Base-by-base conservation (phyloP, 257 asterid genomes). In the Hygrophila difformis region DNA sequence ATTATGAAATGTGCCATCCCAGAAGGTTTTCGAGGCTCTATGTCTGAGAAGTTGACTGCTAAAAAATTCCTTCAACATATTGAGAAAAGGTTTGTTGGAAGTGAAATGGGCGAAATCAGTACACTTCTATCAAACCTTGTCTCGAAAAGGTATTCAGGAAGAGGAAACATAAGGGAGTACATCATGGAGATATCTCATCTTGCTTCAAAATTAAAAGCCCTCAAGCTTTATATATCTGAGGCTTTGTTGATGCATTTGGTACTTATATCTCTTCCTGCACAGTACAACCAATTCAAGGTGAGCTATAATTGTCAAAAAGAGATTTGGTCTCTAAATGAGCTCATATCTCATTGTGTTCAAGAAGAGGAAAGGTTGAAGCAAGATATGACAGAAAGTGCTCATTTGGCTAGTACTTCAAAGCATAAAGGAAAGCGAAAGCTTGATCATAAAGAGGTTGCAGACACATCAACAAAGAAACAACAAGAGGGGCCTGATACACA, bases 231-330 rank as follows among this genome's bases (percentile, higher is more conserved):
- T 12, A 2, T 51, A 15, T 14, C 36, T 2, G 36, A 36, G 20
- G 56, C 35, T 18, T 18, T 51, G 22, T 21, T 35, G 0, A 13
- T 51, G 8, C 56, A 51, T 36, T 19, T 49, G 9, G 42, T 49
- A 5, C 6, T 49, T 1, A 36, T 34, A 12, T 49, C 13, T 18
- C 40, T 39, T 22, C 48, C 15, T 38, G 15, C 35, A 38, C 49
- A 39, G 6, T 53, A 21, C 40, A 24, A 35, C 40, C 37, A 51
- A 3, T 51, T 48, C 12, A 29, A 29, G 29, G 47, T 51, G 6
- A 51, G 57, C 15, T 51, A 39, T 8, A 51, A 12, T 23, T 21
- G 23, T 5, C 46, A 51, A 18, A 51, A 39, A 11, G 38, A 51
- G 16, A 21, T 9, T 2, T 51, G 24, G 47, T 12, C 47, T 8